Percentiles rank a stretch among this genome's conserved stretches.
Evolutionary conservation across 805 yeast genomes (phyloP).

Genomic region (Cyberlindnera saturnus): DNA sequence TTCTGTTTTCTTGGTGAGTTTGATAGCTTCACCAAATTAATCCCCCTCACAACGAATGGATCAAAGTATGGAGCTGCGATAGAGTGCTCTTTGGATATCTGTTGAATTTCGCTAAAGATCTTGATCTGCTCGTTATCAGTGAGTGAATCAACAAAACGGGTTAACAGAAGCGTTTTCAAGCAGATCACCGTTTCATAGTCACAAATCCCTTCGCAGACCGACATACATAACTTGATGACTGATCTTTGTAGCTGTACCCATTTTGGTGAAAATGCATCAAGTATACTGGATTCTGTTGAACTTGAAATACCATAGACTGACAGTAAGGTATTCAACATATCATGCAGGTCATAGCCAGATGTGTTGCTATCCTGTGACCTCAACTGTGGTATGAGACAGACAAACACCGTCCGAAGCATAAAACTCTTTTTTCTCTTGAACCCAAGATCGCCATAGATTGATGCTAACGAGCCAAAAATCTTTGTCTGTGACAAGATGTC

Average conservation of each 20-base stretch:
- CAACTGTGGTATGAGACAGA: constrained; percentile 39
- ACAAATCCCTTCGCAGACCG: constrained; percentile 45
- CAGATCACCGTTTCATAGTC: constrained; percentile 39
- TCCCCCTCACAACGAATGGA: constrained; percentile 51
- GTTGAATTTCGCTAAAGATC: constrained; percentile 30
- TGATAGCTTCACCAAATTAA: constrained; percentile 29
- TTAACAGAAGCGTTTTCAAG: constrained; percentile 48
- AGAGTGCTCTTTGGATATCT: constrained; percentile 19
- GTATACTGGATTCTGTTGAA: constrained; percentile 26
- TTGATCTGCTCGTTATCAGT: constrained; percentile 51
- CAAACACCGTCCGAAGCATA: constrained; percentile 58
- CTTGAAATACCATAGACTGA: constrained; percentile 47
- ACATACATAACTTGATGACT: constrained; percentile 44
- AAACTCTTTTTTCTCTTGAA: constrained; percentile 65
- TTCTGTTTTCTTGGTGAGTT: constrained; percentile 19
- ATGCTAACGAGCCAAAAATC: constrained; percentile 60
- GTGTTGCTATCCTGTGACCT: not conserved
- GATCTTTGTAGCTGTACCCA: constrained; percentile 59
- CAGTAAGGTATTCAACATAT: constrained; percentile 43
- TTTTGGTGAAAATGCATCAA: constrained; percentile 27
- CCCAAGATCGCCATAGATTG: constrained; percentile 55
- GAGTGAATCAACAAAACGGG: constrained; percentile 49
- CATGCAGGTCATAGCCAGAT: constrained; percentile 28
- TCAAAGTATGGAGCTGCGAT: constrained; percentile 61
- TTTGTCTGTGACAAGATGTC: constrained; percentile 48